Base-by-base conservation (phyloP, 202 grass and related monocot species). In the Digitaria exilis region DNA sequence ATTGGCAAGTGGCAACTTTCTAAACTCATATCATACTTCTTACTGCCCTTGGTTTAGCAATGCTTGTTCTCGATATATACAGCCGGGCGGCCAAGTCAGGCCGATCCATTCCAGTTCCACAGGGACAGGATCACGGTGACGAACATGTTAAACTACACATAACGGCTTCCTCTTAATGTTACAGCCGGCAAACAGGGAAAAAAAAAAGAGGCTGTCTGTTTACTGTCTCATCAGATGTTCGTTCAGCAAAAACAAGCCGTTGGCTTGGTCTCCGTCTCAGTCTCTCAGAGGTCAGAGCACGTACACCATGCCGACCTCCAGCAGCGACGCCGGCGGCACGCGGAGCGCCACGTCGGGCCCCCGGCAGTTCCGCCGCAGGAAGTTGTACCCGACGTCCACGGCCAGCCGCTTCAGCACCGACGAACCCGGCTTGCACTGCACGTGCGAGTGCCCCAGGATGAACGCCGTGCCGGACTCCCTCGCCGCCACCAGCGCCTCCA, bases 221-320 rank as follows among this genome's bases (percentile, higher is more conserved):
- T 43, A 21, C 51, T 51, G 50, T 70, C 37, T 39, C 37, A 76
- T 34, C 76, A 58, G 34, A 52, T 31, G 45, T 35, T 28, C 19
- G 55, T 35, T 28, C 19, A 61, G 11, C 49, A 19, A 58, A 8
- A 50, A 26, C 9, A 34, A 24, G 35, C 1, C 37, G 25, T n/a
- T n/a, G n/a, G n/a, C 17, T 66, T 24, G 21, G 45, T 21, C 31
- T 16, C 34, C 35, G 35, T n/a, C n/a, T n/a, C 7, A 2, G 18
- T 9, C 15, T 60, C n/a, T n/a, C n/a, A n/a, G n/a, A n/a, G n/a
- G n/a, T n/a, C 85, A 97, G 45, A 97, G 85, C 72, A 97, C 95
- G 88, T 97, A 97, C 7, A 97, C 95, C 95, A 97, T 94, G 59
- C 95, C 95, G 35, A 97, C 95, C 90, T 97, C 95, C 5, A 97